Conservation (phyloP, 2,329 filamentous ascomycete species). For the Aureobasidium sp. region DNA sequence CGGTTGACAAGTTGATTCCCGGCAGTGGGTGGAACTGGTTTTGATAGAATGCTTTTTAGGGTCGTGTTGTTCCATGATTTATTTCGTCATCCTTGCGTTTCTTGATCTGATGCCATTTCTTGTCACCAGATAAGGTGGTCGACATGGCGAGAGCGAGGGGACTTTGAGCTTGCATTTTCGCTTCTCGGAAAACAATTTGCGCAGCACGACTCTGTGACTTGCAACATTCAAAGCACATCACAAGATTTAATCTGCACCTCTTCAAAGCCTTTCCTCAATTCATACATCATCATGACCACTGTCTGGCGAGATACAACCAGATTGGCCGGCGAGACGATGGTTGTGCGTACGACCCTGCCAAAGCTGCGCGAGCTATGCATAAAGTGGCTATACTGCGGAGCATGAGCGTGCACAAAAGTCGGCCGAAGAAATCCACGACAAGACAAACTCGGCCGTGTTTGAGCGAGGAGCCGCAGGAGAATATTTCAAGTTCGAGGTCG, state of each 20-base stretch:
- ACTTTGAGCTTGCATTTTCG: too few relatives aligned
- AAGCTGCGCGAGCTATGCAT: too few relatives aligned
- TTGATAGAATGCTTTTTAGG: too few relatives aligned
- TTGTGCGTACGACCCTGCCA: not conserved
- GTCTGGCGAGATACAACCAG: not conserved
- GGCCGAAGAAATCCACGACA: not conserved
- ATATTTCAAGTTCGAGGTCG: not conserved
- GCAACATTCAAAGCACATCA: not conserved
- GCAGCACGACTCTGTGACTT: too few relatives aligned
- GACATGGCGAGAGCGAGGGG: too few relatives aligned
- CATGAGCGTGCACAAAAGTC: not conserved
- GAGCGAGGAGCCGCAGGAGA: not conserved
- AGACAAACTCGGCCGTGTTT: not conserved
- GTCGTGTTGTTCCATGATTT: too few relatives aligned
- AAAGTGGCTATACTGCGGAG: not conserved
- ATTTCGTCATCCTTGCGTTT: too few relatives aligned
- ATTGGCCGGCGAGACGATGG: accelerated
- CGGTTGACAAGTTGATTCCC: not conserved
- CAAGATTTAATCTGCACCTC: accelerated
- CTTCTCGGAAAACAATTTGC: too few relatives aligned
- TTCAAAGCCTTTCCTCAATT: not conserved
- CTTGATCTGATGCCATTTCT: too few relatives aligned
- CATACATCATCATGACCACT: too few relatives aligned
- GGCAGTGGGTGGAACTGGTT: too few relatives aligned
- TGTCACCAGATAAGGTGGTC: too few relatives aligned